Base-by-base conservation (phyloP, 2,329 filamentous ascomycete genomes). In the Coleophoma eucalyptorum region DNA sequence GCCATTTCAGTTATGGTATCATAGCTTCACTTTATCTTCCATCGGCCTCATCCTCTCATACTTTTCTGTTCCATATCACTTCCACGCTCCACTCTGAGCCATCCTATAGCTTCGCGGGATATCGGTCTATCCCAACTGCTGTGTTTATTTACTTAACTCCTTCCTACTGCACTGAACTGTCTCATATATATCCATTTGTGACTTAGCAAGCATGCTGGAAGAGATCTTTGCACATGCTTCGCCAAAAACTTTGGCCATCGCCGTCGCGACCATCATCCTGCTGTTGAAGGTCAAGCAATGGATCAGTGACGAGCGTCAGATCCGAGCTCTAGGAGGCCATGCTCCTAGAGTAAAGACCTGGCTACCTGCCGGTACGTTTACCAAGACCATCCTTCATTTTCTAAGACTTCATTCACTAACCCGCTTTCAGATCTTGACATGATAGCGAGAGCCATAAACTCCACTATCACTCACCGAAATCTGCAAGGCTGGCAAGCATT, bases 381-480 rank as follows among this genome's bases (percentile, higher is more conserved):
- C 15, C 43, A 20, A 12, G 12, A 33, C 37, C 16, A 32, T 44
- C 18, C 33, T 40, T 43, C 16, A 20, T 15, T 18, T 16, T 31
- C 6, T 21, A 40, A 20, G 32, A 3, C 15, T n/a, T 40, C 7
- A 46, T 7, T 35, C n/a, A 40, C 31, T 37, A 42, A 53, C 20
- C n/a, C 18, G 18, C 12, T 13, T 32, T 20, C 34, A 86, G 87
- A 85, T 43, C 56, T 92, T 40, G 86, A 89, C 57, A 73, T 90
- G 53, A 69, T 91, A 32, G 74, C 71, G 59, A 64, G 69, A n/a
- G 76, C 78, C n/a, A 62, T 90, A 42, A 67, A 67, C 31, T 70
- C 79, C 43, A 77, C 77, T 7, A 66, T 74, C 45, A 63, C 68
- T 0, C 70, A 90, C 62, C 67, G 73, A 43, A 84, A 84, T 53